Percentiles rank a stretch among this genome's conserved stretches.
These are phyloP conservation scores for Diplodia seriata DNA, from an alignment of 2,329 filamentous ascomycete genomes.

Conservation along the genomic window DNA sequence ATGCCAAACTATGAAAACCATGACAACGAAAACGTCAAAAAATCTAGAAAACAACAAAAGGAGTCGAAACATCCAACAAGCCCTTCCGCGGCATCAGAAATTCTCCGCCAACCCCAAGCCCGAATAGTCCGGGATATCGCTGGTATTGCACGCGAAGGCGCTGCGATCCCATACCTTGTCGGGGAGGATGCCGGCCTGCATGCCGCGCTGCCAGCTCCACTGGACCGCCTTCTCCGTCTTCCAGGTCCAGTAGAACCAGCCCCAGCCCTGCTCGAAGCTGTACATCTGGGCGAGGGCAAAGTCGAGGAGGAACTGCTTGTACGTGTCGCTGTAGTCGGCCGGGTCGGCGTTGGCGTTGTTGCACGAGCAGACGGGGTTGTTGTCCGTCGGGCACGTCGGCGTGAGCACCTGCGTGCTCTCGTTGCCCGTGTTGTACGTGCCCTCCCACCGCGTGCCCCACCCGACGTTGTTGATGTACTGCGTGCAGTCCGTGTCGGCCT, in stretches of 20 bases:
- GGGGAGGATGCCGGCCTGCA: conserved; percentile 80
- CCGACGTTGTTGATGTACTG: conserved; percentile 86
- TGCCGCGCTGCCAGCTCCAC: conserved; percentile 89
- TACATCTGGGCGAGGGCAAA: conserved; percentile 98
- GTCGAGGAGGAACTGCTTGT: conserved; percentile 84
- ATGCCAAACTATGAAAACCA: not conserved
- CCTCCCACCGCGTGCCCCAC: conserved; percentile 89
- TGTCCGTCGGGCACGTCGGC: conserved; percentile 73
- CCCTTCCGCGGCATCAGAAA: conserved; percentile 44
- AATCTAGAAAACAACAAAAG: not conserved
- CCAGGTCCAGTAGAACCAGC: conserved; percentile 99
- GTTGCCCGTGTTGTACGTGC: conserved; percentile 77
- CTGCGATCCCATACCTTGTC: conserved; percentile 50
- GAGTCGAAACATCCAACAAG: not conserved
- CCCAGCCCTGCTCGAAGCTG: conserved; percentile 90
- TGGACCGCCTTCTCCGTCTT: conserved; percentile 83
- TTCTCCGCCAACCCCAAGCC: conserved; percentile 52
- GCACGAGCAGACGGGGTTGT: conserved; percentile 73
- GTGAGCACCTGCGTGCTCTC: conserved; percentile 66
- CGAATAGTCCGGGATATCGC: conserved; percentile 50
- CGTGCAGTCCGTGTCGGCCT: conserved; percentile 96
- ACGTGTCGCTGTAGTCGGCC: conserved; percentile 69
- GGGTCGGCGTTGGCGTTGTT: conserved; percentile 76
- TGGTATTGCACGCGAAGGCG: conserved; percentile 50
- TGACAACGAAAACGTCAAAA: not conserved